Evolutionary conservation across 257 asterid genomes (phyloP).

Genomic region (Lantana camara): DNA sequence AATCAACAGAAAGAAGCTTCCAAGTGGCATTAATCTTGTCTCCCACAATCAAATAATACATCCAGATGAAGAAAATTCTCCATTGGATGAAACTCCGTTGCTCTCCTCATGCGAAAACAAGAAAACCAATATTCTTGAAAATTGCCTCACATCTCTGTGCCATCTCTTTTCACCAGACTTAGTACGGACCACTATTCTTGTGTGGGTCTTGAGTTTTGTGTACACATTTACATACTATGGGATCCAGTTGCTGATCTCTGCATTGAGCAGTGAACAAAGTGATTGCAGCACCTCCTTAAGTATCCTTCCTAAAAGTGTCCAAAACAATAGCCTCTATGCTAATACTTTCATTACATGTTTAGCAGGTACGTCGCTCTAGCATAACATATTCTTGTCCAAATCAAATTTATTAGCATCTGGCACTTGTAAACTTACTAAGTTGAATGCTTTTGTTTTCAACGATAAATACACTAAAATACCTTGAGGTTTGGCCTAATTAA

Average conservation of each 20-base stretch:
- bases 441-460: no score
- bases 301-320: background rate
- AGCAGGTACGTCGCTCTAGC: conserved; percentile 27
- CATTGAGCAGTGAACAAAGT: conserved; percentile 30
- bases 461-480: no score
- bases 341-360: conserved; percentile 28
- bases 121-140: background rate
- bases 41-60: conserved; percentile 8
- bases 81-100: conserved; percentile 6
- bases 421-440: no score
- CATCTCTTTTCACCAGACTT: conserved; percentile 28
- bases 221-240: conserved; percentile 37
- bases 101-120: conserved; percentile 4
- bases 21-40: conserved; percentile 20
- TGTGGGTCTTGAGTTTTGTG: conserved; percentile 33
- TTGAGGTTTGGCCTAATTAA: no score
- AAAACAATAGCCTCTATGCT: conserved; percentile 29
- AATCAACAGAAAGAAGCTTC: conserved; percentile 31
- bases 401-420: no score
- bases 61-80: conserved; percentile 16
- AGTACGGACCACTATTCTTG: conserved; percentile 33
- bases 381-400: conserved; percentile 18
- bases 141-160: background rate
- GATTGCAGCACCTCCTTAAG: conserved; percentile 15
- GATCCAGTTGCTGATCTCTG: conserved; percentile 31